A percentile compares a stretch with the other conserved stretches of the same genome.
These are phyloP conservation scores for Urochloa ruziziensis DNA, from an alignment of 176 grass and related monocot genomes.

Conservation along the genomic window DNA sequence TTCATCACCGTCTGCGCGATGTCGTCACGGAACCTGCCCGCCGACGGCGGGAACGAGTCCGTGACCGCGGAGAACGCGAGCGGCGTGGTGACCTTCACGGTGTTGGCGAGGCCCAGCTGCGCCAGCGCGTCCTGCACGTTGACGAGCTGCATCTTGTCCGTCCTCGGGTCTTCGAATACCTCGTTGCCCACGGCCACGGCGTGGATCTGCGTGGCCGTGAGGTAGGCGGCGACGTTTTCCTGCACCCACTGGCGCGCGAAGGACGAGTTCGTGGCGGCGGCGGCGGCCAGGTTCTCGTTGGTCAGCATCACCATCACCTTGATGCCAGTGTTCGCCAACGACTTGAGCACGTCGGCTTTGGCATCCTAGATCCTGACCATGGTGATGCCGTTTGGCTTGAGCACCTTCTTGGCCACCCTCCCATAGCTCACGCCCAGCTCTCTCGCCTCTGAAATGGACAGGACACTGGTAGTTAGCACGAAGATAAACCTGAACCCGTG, in stretches of 20 bases:
- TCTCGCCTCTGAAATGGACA: constrained; percentile 14
- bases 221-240: constrained; percentile 37
- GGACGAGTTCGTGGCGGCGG: background rate
- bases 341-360: constrained; percentile 14
- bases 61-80: constrained; percentile 40
- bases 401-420: constrained; percentile 37
- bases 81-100: constrained; percentile 59
- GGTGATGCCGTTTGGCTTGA: constrained; percentile 36
- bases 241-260: constrained; percentile 39
- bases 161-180: too few species aligned
- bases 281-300: constrained; percentile 39
- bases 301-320: constrained; percentile 49
- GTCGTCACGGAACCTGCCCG: constrained; percentile 28
- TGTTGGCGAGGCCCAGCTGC: constrained; percentile 25
- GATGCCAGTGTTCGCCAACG: constrained; percentile 49
- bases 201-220: constrained; percentile 44
- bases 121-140: constrained; percentile 37
- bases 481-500: too few species aligned
- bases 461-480: too few species aligned
- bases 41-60: constrained; percentile 47
- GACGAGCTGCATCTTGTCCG: too few species aligned
- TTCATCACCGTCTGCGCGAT: constrained; percentile 46
- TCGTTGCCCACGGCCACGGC: constrained; percentile 60
- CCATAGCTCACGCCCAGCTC: constrained; percentile 57
- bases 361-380: constrained; percentile 58